Base-by-base conservation (phyloP, 768 basidiomycete genomes). In the Panus rudis region DNA sequence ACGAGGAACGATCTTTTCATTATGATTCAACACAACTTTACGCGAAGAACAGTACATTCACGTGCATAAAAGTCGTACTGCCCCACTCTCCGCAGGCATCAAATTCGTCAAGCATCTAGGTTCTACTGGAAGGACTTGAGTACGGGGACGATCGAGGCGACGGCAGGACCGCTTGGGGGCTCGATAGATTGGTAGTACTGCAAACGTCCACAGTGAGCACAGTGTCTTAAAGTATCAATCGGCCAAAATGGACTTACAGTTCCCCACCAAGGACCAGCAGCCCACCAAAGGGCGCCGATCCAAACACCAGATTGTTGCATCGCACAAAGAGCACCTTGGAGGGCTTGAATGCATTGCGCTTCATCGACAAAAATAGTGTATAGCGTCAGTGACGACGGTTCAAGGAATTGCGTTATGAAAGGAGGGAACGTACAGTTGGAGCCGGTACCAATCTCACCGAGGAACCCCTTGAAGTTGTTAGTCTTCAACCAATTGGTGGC, bases 251-350 rank as follows among this genome's bases (percentile, higher is more conserved):
- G 6, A 72, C 74, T 62, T 52, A 76, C 75, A 58, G 48, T 55
- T 26, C 68, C 71, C 76, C 76, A 77, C 75, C 78, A 79, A 33
- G 75, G 77, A 1, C 78, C 78, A 47, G 77, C 78, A 46, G 77
- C 75, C 79, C 77, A 79, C 72, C 73, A 79, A 21, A 61, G 55
- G 10, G 61, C 60, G 48, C 72, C 79, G 44, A 81, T 62, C 78
- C 78, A 80, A n/a, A 69, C 73, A 47, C 74, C 64, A 23, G 73
- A 67, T 50, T 71, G 61, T 54, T 80, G 79, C 76, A 81, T 72
- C 42, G 67, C 50, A 61, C 76, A 79, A 21, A 81, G 53, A 13
- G 77, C 77, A 32, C 78, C 72, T 45, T 71, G 63, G 17, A 80
- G 63, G 28, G 78, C 76, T 10, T 59, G 51, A 41, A 75, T 68